These are phyloP conservation scores for Colletotrichum cordylinicola DNA, from an alignment of 2,329 filamentous ascomycete species.

Conservation along the genomic window DNA sequence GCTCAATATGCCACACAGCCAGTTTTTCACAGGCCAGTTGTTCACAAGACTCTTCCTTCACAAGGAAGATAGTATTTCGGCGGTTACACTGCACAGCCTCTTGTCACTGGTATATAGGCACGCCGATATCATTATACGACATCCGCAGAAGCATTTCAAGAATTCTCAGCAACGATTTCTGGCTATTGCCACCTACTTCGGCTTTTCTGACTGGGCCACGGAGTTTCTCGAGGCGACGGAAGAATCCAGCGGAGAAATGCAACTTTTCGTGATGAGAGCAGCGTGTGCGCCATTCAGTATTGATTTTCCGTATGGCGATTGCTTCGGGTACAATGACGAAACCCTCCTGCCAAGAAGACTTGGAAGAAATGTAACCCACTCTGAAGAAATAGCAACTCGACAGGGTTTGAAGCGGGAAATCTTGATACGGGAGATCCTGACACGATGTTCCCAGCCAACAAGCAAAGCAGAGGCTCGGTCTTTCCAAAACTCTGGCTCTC, in stretches of 20 bases:
- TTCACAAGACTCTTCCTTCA: background rate
- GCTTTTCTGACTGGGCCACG: background rate
- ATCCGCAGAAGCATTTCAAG: rapidly evolving
- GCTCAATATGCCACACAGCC: rapidly evolving
- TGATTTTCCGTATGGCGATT: rapidly evolving
- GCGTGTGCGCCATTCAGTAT: background rate
- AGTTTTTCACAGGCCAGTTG: background rate
- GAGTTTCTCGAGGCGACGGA: background rate
- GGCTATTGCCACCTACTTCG: background rate
- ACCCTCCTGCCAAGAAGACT: background rate
- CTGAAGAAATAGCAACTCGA: rapidly evolving
- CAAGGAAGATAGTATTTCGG: background rate
- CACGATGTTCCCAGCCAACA: rapidly evolving
- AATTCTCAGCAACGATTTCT: background rate
- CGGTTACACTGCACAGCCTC: background rate
- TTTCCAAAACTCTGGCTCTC: background rate
- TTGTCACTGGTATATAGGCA: background rate
- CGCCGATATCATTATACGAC: rapidly evolving
- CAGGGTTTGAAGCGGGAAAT: background rate
- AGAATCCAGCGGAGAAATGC: background rate
- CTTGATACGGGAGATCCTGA: background rate
- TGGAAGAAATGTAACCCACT: rapidly evolving
- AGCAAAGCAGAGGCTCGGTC: rapidly evolving
- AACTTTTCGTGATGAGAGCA: background rate
- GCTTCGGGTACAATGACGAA: rapidly evolving